Base-by-base conservation (phyloP, 1,139 yeast genomes). In the Debaryomyces udenii region DNA sequence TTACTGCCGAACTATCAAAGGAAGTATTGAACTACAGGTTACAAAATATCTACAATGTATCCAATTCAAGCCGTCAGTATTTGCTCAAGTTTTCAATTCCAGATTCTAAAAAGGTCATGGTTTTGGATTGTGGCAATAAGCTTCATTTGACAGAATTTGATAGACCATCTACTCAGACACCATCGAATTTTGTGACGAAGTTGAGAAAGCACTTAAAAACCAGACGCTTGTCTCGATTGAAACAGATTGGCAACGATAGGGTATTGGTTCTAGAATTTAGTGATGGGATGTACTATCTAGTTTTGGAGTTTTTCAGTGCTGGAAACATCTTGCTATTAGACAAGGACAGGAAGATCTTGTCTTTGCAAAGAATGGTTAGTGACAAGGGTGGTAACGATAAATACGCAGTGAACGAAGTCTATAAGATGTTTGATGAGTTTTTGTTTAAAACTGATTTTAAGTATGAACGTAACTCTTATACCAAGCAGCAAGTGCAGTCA, bases 221-320 rank as follows among this genome's bases (percentile, higher is more conserved):
- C 0, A 78, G 91, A 60, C 72, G 98, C 45, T 67, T 93, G 36
- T 80, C 94, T 0, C 77, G 78, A 18, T 70, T 93, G 36, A 79
- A 77, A 48, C 95, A 90, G 49, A 78, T 93, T 9, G 83, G 81
- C 1, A 78, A 81, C 51, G 96, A 90, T 57, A 76, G 99, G 57
- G 80, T 89, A 15, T 68, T 88, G 40, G 95, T 89, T 0, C 61
- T 93, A 38, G 81, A 87, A 44, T 91, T 93, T 62, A 80, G 90
- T 39, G 95, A 88, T 52, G 94, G 96, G 6, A 59, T 80, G 41
- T 87, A 68, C 61, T 85, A 86, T 55, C 68, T 91, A 50, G 96
- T 88, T 0, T 65, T 93, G 45, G 99, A 93, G 58, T 91, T 93
- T 53, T 91, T 90, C 67, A 88, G 96, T 57, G 96, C 96, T 2